A percentile compares a stretch with the other conserved stretches of the same genome.
These are phyloP conservation scores for Sporothrix pallida DNA, from an alignment of 2,329 filamentous ascomycete genomes.

Conservation along the genomic window DNA sequence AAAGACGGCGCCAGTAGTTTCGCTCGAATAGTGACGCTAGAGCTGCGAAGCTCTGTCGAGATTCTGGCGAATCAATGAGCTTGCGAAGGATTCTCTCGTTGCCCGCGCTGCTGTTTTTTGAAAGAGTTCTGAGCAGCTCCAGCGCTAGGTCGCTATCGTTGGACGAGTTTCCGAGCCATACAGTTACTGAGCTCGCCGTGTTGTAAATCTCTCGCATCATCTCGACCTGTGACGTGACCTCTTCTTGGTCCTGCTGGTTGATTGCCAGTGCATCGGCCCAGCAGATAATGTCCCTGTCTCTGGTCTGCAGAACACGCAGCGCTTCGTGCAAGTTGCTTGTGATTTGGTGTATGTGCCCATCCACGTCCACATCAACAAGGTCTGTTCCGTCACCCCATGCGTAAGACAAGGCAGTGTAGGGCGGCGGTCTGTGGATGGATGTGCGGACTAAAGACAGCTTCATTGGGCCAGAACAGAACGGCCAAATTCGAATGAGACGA, in stretches of 20 bases:
- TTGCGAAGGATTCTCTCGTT: background rate
- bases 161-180: conserved; percentile 1
- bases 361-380: background rate
- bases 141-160: background rate
- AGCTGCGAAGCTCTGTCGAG: background rate
- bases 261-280: conserved; percentile 33
- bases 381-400: conserved; percentile 9
- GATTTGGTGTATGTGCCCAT: background rate
- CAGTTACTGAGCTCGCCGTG: background rate
- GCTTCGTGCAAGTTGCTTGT: background rate
- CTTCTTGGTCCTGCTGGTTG: conserved; percentile 28
- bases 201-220: conserved; percentile 28
- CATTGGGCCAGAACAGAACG: background rate
- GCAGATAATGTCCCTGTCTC: background rate
- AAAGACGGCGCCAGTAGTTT: conserved; percentile 15
- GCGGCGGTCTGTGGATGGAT: background rate
- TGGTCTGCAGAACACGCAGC: background rate
- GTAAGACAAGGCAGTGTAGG: conserved; percentile 22
- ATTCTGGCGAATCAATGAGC: background rate
- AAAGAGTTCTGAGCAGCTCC: background rate
- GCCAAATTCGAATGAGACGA: background rate
- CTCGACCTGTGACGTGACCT: conserved; percentile 26
- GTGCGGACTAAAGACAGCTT: background rate
- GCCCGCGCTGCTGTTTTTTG: background rate
- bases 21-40: conserved; percentile 19